Evolutionary conservation across 306 rosid species (phyloP).

Genomic region (Cucurbita moschata): DNA sequence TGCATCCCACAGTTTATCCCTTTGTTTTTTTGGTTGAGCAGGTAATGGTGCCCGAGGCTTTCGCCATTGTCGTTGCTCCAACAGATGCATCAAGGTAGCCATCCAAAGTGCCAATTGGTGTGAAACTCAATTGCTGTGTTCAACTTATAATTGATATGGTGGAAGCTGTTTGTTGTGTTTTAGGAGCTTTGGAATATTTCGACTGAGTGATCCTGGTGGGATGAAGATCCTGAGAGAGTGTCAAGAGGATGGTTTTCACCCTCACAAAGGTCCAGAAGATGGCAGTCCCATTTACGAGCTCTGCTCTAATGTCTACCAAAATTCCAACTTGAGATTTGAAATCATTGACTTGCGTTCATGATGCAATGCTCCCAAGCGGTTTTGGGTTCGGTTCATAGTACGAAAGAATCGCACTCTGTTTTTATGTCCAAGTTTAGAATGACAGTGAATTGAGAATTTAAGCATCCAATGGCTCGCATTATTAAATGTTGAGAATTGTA

Average conservation of each 20-base stretch:
- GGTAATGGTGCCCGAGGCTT: slow-evolving; percentile 74
- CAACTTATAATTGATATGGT: background rate
- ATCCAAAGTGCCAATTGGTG: background rate
- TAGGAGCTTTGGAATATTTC: slow-evolving; percentile 64
- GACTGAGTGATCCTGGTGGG: slow-evolving; percentile 55
- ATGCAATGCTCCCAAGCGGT: background rate
- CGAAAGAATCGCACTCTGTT: background rate
- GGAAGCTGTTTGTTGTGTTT: background rate
- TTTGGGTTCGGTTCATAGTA: no score
- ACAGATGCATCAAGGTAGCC: slow-evolving; percentile 49
- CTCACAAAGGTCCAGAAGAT: slow-evolving; percentile 43
- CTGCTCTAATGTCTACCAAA: slow-evolving; percentile 60
- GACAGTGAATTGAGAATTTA: background rate
- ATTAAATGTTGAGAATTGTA: no score
- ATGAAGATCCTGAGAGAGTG: slow-evolving; percentile 49
- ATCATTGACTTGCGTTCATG: slow-evolving; percentile 54
- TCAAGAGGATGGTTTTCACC: slow-evolving; percentile 51
- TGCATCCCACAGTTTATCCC: background rate
- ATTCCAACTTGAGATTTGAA: slow-evolving; percentile 59
- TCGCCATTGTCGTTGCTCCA: slow-evolving; percentile 25
- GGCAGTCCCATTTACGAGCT: slow-evolving; percentile 48
- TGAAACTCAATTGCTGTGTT: background rate
- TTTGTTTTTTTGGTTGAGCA: background rate
- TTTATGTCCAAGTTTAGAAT: background rate
- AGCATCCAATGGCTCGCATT: no score